phyloP scores from a whole-genome alignment of 2,329 filamentous ascomycete species.

The Aspergillus amoenus region DNA sequence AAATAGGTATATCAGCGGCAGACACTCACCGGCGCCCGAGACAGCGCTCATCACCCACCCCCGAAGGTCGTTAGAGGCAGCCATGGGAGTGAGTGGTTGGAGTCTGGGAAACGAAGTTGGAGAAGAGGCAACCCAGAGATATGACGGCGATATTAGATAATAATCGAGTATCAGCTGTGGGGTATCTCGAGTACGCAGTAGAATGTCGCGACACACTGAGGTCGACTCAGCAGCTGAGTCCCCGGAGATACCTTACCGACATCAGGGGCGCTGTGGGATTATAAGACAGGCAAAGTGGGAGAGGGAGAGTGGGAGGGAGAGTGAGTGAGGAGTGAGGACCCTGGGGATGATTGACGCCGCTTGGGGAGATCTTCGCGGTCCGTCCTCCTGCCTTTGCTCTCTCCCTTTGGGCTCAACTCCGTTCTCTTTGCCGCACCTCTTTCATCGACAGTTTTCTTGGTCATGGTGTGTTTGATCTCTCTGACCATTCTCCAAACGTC shows the following conservation, averaged over 20 bases:
- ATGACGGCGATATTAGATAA: conserved; percentile 13
- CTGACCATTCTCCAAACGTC: background rate
- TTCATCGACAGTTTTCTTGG: too few relatives aligned
- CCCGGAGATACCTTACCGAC: background rate
- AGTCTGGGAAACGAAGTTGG: conserved; percentile 6
- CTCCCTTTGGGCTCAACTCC: background rate
- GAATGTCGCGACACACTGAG: background rate
- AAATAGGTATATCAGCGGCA: conserved; percentile 1
- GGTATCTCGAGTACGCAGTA: background rate
- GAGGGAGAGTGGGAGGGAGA: too few relatives aligned
- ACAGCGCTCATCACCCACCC: conserved; percentile 89
- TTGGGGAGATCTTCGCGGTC: background rate
- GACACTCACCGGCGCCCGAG: conserved; percentile 68
- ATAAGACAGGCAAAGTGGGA: background rate
- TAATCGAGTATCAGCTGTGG: background rate
- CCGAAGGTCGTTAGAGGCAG: conserved; percentile 74
- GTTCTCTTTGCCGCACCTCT: too few relatives aligned
- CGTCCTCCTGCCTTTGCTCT: background rate
- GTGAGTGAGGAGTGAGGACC: conserved; percentile 1
- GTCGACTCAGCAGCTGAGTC: background rate
- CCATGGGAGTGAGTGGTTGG: conserved; percentile 36
- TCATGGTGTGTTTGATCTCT: background rate
- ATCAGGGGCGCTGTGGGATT: background rate
- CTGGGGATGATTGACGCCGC: background rate
- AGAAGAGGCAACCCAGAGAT: conserved; percentile 1